phyloP scores from a whole-genome alignment of 257 asterid genomes.

The Nicotiana paniculata region DNA sequence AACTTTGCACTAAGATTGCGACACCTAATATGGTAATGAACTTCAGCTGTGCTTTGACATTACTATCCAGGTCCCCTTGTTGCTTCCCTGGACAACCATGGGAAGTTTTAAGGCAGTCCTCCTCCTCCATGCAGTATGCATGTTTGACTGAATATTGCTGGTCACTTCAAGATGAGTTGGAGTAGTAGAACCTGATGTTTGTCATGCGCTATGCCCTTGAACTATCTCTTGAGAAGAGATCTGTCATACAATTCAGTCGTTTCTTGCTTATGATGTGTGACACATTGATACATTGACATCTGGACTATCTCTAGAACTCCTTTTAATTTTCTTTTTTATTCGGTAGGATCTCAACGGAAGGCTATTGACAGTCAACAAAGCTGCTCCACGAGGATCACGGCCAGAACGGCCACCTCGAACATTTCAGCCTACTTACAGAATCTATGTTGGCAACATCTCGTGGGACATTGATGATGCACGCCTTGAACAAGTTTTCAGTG shows the following conservation, averaged over 20 bases:
- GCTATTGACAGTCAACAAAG: constrained; percentile 68
- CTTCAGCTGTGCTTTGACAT: neutral
- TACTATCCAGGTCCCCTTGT: neutral
- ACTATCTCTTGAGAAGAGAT: neutral
- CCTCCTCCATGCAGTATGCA: neutral
- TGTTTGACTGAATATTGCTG: neutral
- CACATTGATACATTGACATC: neutral
- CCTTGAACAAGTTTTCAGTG: constrained; percentile 75
- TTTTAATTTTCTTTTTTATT: neutral
- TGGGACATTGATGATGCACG: constrained; percentile 68
- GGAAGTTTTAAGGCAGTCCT: neutral
- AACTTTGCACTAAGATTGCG: neutral
- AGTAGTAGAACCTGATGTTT: neutral
- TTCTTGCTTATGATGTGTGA: neutral
- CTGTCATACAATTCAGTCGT: neutral
- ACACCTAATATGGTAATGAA: neutral
- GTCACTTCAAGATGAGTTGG: neutral
- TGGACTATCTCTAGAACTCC: neutral
- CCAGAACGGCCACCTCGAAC: constrained; percentile 67
- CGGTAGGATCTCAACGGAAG: constrained; percentile 76
- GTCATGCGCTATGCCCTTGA: neutral
- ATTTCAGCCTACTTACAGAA: constrained; percentile 44
- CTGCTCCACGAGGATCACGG: constrained; percentile 69
- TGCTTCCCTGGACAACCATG: neutral
- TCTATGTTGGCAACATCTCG: constrained; percentile 85